These are phyloP conservation scores for Dendrothele bispora DNA, from an alignment of 768 basidiomycete species.

Conservation along the genomic window DNA sequence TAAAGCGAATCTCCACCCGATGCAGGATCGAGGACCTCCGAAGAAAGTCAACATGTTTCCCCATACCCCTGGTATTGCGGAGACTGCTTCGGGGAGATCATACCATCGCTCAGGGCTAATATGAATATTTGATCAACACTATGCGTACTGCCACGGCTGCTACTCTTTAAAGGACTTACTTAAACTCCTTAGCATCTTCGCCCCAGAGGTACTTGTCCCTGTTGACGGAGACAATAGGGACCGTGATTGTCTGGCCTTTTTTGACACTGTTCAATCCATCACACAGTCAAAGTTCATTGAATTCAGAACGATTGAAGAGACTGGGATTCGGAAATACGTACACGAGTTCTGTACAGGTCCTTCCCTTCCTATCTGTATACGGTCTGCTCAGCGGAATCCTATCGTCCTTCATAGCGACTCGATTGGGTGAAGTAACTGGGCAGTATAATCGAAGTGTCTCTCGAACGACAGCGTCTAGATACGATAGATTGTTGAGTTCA, in stretches of 20 bases:
- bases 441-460: constrained; percentile 61
- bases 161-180: constrained; percentile 30
- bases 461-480: constrained; percentile 64
- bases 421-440: constrained; percentile 44
- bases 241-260: constrained; percentile 43
- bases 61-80: constrained; percentile 59
- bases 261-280: constrained; percentile 26
- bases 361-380: constrained; percentile 44
- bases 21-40: constrained; percentile 65
- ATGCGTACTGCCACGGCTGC: not conserved
- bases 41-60: constrained; percentile 61
- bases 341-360: no score
- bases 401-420: constrained; percentile 53
- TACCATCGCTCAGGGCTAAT: constrained; percentile 67
- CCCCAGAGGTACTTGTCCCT: constrained; percentile 59
- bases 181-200: constrained; percentile 59
- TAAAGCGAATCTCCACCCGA: constrained; percentile 65
- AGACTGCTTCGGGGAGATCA: constrained; percentile 39
- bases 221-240: constrained; percentile 60
- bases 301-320: constrained; percentile 25
- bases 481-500: constrained; percentile 61
- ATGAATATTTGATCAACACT: not conserved
- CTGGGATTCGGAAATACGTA: constrained; percentile 36
- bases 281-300: not conserved
- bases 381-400: constrained; percentile 49